These are phyloP conservation scores for Pseudognaphalium luteoalbum DNA, from an alignment of 129 eudicot genomes.

Conservation along the genomic window DNA sequence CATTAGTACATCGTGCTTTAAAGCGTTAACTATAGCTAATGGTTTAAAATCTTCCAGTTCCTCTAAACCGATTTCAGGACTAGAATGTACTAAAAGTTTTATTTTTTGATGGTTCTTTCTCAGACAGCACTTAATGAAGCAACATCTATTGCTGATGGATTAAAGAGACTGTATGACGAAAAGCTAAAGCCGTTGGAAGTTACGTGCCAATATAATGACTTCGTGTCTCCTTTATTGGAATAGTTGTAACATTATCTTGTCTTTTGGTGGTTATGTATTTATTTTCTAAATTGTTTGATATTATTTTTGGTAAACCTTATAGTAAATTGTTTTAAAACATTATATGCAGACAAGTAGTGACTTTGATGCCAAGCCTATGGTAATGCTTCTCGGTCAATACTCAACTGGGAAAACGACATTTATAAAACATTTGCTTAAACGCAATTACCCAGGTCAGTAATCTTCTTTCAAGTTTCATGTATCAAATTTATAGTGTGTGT, in stretches of 20 bases:
- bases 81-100: not conserved
- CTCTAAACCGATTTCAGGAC: not conserved
- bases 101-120: not conserved
- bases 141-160: constrained; percentile 84
- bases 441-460: constrained; percentile 74
- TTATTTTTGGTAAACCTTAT: too few species aligned
- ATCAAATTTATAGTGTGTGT: not conserved
- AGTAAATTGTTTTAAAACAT: not conserved
- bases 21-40: too few species aligned
- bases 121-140: constrained; percentile 52
- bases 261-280: too few species aligned
- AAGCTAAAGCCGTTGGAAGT: constrained; percentile 94
- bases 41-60: not conserved
- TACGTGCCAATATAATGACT: constrained; percentile 78
- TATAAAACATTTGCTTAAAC: constrained; percentile 72
- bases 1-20: too few species aligned
- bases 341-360: constrained; percentile 62
- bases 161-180: constrained; percentile 76
- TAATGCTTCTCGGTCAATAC: constrained; percentile 96
- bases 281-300: too few species aligned
- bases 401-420: constrained; percentile 96
- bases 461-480: not conserved
- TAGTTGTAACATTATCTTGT: constrained; percentile 18
- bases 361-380: constrained; percentile 91
- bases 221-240: constrained; percentile 80